Conservation (phyloP, 169 alveolate genomes). For the Eimeria maxima region DNA sequence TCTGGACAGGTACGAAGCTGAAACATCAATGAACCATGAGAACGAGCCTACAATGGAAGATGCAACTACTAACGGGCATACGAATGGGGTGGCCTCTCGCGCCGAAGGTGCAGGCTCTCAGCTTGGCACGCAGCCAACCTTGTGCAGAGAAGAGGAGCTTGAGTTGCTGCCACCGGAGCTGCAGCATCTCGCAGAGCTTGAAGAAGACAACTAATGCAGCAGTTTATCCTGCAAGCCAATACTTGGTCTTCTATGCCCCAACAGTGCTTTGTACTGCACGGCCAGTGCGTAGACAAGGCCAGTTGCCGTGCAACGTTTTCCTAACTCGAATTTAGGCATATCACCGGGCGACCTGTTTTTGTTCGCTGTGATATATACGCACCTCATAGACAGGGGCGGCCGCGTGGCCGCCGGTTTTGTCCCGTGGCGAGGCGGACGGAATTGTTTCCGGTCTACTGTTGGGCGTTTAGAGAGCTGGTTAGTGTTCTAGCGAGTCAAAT, state of each 20-base stretch:
- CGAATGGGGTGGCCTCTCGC: background rate
- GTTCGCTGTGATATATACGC: background rate
- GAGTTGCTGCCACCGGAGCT: conserved; percentile 78
- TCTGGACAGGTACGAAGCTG: conserved; percentile 50
- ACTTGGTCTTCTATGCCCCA: background rate
- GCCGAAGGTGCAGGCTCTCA: background rate
- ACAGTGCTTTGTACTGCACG: background rate
- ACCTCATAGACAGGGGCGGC: background rate
- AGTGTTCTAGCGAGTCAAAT: background rate
- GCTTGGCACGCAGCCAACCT: background rate
- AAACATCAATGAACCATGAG: background rate
- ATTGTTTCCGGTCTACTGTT: background rate
- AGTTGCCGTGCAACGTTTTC: background rate
- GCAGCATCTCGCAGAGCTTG: conserved; percentile 76
- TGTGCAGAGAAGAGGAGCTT: background rate
- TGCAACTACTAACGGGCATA: background rate
- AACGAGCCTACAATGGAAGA: background rate
- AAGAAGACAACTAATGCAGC: conserved; percentile 1
- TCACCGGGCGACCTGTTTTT: background rate
- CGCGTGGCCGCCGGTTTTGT: background rate
- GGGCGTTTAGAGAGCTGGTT: background rate
- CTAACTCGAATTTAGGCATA: background rate
- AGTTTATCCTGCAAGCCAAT: background rate
- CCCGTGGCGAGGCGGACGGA: background rate
- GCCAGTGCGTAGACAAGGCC: background rate